These are phyloP conservation scores for Omphalotus guepiniiformis DNA, from an alignment of 768 basidiomycete species.

Conservation along the genomic window DNA sequence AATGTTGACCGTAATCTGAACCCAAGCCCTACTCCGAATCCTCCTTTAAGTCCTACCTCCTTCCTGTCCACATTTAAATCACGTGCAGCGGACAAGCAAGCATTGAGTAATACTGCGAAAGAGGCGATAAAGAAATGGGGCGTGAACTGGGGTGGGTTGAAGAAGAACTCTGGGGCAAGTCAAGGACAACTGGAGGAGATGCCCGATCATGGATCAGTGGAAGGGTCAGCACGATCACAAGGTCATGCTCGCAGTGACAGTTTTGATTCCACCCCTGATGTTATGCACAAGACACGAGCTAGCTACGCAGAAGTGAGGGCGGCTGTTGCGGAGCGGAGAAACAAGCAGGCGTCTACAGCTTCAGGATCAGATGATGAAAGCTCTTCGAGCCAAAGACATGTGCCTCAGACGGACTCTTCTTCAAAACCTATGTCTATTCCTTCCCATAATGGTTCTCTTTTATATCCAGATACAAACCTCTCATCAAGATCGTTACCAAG, in stretches of 20 bases:
- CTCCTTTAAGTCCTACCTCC: slow-evolving; percentile 46
- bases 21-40: slow-evolving; percentile 20
- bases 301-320: slow-evolving; percentile 75
- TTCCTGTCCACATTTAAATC: slow-evolving; percentile 81
- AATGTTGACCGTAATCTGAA: slow-evolving; percentile 12
- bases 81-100: slow-evolving; percentile 78
- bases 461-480: too few species aligned
- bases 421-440: slow-evolving; percentile 16
- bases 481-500: too few species aligned
- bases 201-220: slow-evolving; percentile 35
- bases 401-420: too few species aligned
- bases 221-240: neutral
- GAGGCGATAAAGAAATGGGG: slow-evolving; percentile 94
- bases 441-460: neutral
- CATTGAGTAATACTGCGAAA: slow-evolving; percentile 77
- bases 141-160: slow-evolving; percentile 68
- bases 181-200: slow-evolving; percentile 30
- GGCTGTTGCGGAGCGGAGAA: slow-evolving; percentile 66
- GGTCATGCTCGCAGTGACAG: slow-evolving; percentile 30
- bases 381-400: slow-evolving; percentile 18
- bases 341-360: slow-evolving; percentile 33
- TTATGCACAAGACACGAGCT: slow-evolving; percentile 40
- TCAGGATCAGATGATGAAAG: slow-evolving; percentile 14
- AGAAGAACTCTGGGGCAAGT: slow-evolving; percentile 40
- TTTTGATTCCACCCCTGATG: slow-evolving; percentile 22